phyloP scores from a whole-genome alignment of 1,284 basidiomycete genomes.

The Rhodofomes roseus region DNA sequence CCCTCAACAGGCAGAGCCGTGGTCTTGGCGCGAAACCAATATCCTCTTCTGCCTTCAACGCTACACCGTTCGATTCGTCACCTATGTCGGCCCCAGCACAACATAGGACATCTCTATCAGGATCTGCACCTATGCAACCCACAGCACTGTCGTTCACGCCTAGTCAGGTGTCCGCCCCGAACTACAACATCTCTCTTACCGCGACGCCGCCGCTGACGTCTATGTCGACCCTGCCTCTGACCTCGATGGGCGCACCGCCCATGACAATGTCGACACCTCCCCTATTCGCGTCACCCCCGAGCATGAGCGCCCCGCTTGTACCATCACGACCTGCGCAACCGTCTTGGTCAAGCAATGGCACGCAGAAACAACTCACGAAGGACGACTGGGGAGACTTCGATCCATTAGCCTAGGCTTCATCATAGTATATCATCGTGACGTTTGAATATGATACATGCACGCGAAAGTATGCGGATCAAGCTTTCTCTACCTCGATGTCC shows the following conservation, averaged over 20 bases:
- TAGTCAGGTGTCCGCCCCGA: constrained; percentile 17
- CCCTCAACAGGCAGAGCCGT: constrained; percentile 30
- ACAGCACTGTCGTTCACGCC: constrained; percentile 13
- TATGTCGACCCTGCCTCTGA: constrained; percentile 18
- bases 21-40: constrained; percentile 37
- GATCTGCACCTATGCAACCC: constrained; percentile 10
- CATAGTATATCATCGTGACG: not conserved
- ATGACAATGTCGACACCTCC: constrained; percentile 32
- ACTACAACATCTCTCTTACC: constrained; percentile 27
- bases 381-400: constrained; percentile 80
- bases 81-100: constrained; percentile 10
- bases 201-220: constrained; percentile 20
- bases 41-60: constrained; percentile 34
- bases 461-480: constrained; percentile 8
- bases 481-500: constrained; percentile 49
- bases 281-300: constrained; percentile 33
- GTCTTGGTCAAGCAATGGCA: constrained; percentile 32
- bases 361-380: constrained; percentile 49
- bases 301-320: constrained; percentile 50
- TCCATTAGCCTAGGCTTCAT: constrained; percentile 45
- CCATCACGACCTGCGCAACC: constrained; percentile 56
- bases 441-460: not conserved
- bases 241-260: constrained; percentile 4
- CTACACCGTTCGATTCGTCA: constrained; percentile 21
- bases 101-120: constrained; percentile 11